Percentiles rank a stretch among this genome's conserved stretches.
phyloP scores from a whole-genome alignment of 2,329 filamentous ascomycete genomes.

The Apiospora kogelbergensis region DNA sequence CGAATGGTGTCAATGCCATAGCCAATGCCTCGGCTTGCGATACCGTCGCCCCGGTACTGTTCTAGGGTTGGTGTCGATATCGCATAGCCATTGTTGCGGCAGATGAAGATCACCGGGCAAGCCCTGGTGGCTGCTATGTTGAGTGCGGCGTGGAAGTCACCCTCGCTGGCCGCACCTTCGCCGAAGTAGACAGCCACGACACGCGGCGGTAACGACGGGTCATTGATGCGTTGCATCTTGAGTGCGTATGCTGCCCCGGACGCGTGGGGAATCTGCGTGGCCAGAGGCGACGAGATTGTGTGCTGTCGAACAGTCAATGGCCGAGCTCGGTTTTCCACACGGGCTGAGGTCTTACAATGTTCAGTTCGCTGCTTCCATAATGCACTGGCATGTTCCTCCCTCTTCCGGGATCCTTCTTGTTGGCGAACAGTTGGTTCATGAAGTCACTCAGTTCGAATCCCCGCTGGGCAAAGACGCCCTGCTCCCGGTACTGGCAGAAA shows the following conservation, averaged over 20 bases:
- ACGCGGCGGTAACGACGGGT: constrained; percentile 65
- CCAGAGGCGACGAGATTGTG: constrained; percentile 81
- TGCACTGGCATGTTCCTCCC: constrained; percentile 98
- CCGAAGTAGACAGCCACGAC: constrained; percentile 86
- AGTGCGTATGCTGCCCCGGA: constrained; percentile 84
- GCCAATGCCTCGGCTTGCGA: constrained; percentile 80
- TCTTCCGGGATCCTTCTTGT: constrained; percentile 73
- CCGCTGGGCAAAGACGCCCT: constrained; percentile 85
- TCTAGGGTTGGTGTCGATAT: constrained; percentile 88
- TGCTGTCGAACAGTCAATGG: constrained; percentile 51
- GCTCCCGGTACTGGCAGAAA: constrained; percentile 92
- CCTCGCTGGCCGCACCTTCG: constrained; percentile 86
- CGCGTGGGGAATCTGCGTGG: constrained; percentile 87
- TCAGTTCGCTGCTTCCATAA: constrained; percentile 81
- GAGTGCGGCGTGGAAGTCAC: constrained; percentile 87
- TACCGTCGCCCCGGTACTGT: constrained; percentile 89
- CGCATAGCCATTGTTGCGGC: constrained; percentile 89
- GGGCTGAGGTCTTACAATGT: constrained; percentile 63
- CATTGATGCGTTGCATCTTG: constrained; percentile 74
- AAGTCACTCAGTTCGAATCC: constrained; percentile 87
- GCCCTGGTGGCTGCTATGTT: constrained; percentile 88
- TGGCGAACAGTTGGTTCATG: constrained; percentile 94
- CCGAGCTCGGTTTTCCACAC: background rate
- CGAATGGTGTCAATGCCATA: constrained; percentile 94
- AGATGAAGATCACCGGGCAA: constrained; percentile 88